These are phyloP conservation scores for Picea abies DNA, from an alignment of 83 land plant species.

Conservation along the genomic window DNA sequence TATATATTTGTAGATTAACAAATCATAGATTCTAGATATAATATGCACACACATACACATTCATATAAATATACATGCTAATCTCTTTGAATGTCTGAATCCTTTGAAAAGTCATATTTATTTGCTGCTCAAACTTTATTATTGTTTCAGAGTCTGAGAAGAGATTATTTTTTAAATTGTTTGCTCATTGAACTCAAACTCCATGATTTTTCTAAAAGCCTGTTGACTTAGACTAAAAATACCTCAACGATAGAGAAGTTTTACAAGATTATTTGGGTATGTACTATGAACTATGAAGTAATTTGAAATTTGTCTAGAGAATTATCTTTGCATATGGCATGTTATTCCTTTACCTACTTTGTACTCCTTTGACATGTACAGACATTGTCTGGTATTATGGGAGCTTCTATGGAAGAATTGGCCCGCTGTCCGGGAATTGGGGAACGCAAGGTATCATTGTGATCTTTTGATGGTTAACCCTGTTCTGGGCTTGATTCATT, in stretches of 20 bases:
- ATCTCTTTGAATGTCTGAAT: no score
- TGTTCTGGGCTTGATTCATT: neutral
- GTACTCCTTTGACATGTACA: slow-evolving; percentile 22
- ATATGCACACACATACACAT: no score
- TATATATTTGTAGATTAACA: no score
- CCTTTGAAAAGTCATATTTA: no score
- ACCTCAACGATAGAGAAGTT: neutral
- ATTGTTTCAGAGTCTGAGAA: neutral
- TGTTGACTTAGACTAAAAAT: neutral
- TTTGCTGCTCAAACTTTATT: neutral
- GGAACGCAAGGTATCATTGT: slow-evolving; percentile 58
- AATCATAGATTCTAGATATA: no score
- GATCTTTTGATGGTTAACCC: neutral
- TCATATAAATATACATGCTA: no score
- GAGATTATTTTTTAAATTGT: no score
- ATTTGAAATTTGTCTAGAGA: no score
- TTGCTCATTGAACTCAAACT: neutral
- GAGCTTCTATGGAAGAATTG: slow-evolving; percentile 81
- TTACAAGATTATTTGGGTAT: neutral
- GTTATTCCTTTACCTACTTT: neutral
- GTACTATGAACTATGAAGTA: no score
- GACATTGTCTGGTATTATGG: slow-evolving; percentile 73
- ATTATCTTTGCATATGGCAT: neutral
- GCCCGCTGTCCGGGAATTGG: slow-evolving; percentile 86
- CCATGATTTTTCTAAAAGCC: neutral